Percentiles rank a stretch among this genome's conserved stretches.
Evolutionary conservation across 2,329 filamentous ascomycete species (phyloP).

Genomic region (Cytospora chrysosperma): DNA sequence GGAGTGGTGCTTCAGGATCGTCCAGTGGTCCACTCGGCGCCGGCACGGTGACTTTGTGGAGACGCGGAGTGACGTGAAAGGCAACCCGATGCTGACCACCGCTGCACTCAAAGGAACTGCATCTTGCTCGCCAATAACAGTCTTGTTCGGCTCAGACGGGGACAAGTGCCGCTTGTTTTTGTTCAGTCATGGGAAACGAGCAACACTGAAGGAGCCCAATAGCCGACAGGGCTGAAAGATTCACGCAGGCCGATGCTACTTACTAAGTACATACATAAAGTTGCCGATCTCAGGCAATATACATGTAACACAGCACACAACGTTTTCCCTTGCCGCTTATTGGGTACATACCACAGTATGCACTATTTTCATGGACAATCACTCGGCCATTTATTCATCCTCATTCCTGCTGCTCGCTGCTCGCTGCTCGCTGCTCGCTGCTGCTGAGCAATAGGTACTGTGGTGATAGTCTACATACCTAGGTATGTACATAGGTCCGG

Average conservation of each 20-base stretch:
- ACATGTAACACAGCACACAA: no score
- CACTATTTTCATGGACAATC: no score
- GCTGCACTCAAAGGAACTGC: not conserved
- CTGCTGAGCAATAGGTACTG: not conserved
- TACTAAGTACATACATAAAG: constrained; percentile 6
- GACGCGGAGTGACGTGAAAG: not conserved
- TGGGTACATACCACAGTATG: no score
- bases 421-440: not conserved
- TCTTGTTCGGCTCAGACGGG: not conserved
- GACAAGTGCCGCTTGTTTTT: not conserved
- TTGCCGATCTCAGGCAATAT: not conserved
- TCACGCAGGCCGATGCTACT: not conserved
- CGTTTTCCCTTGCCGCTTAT: no score
- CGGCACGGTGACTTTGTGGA: constrained; percentile 9
- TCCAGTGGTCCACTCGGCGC: constrained; percentile 6
- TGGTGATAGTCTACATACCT: no score
- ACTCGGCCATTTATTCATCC: no score
- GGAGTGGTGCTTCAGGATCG: not conserved
- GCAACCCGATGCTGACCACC: not conserved
- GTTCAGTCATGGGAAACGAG: no score
- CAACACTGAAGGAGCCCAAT: not conserved
- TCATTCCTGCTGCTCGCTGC: not conserved
- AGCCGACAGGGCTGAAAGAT: not conserved
- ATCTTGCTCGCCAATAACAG: not conserved
- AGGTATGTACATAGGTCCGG: not conserved